phyloP scores from a whole-genome alignment of 331 rosid genomes.

The Dryas integrifolia region DNA sequence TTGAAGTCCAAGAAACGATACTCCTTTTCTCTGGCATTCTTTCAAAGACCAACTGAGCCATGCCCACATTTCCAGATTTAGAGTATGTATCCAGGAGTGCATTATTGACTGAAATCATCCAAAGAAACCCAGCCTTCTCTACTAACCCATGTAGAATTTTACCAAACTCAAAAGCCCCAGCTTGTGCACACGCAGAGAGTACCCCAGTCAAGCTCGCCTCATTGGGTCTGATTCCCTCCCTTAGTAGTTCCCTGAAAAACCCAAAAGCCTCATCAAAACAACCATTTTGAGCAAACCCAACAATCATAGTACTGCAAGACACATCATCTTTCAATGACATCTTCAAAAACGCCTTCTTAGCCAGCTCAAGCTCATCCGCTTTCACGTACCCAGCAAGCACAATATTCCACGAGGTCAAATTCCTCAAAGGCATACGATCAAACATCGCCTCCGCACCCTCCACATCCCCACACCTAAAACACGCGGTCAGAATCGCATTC shows the following conservation, averaged over 20 bases:
- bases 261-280: conserved; percentile 64
- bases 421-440: conserved; percentile 50
- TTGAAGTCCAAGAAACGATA: conserved; percentile 72
- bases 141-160: conserved; percentile 58
- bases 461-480: conserved; percentile 60
- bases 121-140: conserved; percentile 65
- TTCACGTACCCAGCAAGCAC: conserved; percentile 69
- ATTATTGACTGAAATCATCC: conserved; percentile 62
- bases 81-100: conserved; percentile 71
- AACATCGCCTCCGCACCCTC: conserved; percentile 43
- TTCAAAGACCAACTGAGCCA: conserved; percentile 64
- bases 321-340: conserved; percentile 69
- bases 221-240: conserved; percentile 51
- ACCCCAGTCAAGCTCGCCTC: conserved; percentile 81
- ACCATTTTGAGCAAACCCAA: conserved; percentile 67
- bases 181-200: conserved; percentile 75
- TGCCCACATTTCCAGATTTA: conserved; percentile 59
- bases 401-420: conserved; percentile 77
- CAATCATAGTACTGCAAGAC: conserved; percentile 87
- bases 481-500: conserved; percentile 66
- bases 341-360: conserved; percentile 47
- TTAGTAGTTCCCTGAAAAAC: conserved; percentile 57
- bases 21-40: conserved; percentile 49
- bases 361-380: conserved; percentile 66
- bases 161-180: conserved; percentile 78